Evolutionary conservation across 345 rosid genomes (phyloP).

Genomic region (Psidium guajava): DNA sequence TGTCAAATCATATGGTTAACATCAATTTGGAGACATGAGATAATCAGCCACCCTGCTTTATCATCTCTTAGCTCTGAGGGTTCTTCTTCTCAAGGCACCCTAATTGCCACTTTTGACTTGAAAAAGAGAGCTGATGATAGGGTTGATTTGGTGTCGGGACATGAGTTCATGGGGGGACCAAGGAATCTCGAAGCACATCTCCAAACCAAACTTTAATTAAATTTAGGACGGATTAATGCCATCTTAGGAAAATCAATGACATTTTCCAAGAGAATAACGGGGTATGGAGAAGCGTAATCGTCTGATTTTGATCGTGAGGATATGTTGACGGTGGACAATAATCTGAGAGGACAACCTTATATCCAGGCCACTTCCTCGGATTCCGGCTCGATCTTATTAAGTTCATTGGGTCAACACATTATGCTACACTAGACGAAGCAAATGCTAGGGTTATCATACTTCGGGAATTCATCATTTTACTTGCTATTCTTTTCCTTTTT

Average conservation of each 20-base stretch:
- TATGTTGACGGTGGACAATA: background rate
- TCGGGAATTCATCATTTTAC: background rate
- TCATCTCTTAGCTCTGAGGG: background rate
- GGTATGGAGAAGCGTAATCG: background rate
- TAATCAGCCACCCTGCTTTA: background rate
- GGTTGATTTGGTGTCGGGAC: background rate
- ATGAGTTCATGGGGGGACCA: background rate
- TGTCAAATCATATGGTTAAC: background rate
- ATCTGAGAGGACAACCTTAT: background rate
- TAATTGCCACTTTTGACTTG: background rate
- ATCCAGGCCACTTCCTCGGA: background rate
- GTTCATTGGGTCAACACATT: background rate
- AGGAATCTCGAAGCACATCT: background rate
- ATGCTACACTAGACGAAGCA: background rate
- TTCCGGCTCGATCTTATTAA: background rate
- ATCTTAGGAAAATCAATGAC: background rate
- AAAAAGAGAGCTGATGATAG: background rate
- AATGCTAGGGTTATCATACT: background rate
- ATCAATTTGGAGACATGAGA: background rate
- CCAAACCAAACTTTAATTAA: background rate
- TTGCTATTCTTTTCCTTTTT: background rate
- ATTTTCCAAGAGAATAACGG: background rate
- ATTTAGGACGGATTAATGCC: background rate
- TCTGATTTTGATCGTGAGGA: background rate
- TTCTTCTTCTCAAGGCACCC: background rate